These are phyloP conservation scores for Seminavis robusta DNA, from an alignment of 108 stramenopile genomes.

Conservation along the genomic window DNA sequence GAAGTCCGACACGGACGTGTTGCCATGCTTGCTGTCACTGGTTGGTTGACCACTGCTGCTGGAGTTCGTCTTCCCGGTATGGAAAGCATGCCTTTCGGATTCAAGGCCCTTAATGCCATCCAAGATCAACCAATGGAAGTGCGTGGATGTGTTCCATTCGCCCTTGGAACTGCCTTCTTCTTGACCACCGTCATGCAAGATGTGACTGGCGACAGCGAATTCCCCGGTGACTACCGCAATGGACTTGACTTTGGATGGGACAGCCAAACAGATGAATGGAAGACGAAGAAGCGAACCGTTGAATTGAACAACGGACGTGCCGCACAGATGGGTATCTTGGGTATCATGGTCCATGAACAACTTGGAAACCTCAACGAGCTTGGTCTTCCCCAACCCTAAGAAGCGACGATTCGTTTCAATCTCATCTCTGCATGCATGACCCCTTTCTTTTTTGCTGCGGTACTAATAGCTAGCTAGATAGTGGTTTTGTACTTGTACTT, in stretches of 20 bases:
- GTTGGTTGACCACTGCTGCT: conserved; percentile 18
- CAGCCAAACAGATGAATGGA: conserved; percentile 34
- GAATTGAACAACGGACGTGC: conserved; percentile 74
- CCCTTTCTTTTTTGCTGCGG: too few relatives aligned
- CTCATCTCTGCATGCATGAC: too few relatives aligned
- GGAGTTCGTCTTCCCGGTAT: conserved; percentile 22
- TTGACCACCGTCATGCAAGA: conserved; percentile 38
- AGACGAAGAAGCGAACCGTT: conserved; percentile 55
- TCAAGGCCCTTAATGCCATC: conserved; percentile 31
- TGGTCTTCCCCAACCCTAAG: too few relatives aligned
- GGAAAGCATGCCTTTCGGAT: conserved; percentile 20
- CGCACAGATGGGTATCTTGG: conserved; percentile 46
- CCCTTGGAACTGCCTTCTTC: conserved; percentile 41
- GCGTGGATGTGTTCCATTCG: conserved; percentile 21
- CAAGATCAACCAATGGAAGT: conserved; percentile 37
- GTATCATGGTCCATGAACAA: conserved; percentile 21
- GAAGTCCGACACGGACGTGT: conserved; percentile 52
- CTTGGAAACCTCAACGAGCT: conserved; percentile 20
- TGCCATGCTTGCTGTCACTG: conserved; percentile 45
- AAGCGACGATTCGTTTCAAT: too few relatives aligned
- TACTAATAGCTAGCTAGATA: too few relatives aligned
- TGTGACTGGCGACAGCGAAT: conserved; percentile 35
- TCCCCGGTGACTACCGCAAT: conserved; percentile 65
- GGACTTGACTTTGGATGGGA: conserved; percentile 71
- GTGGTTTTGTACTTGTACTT: too few relatives aligned